Evolutionary conservation across 805 yeast genomes (phyloP), one percentile per base, ranked within the genome.

Genomic region (Monosporozyma servazzii): DNA sequence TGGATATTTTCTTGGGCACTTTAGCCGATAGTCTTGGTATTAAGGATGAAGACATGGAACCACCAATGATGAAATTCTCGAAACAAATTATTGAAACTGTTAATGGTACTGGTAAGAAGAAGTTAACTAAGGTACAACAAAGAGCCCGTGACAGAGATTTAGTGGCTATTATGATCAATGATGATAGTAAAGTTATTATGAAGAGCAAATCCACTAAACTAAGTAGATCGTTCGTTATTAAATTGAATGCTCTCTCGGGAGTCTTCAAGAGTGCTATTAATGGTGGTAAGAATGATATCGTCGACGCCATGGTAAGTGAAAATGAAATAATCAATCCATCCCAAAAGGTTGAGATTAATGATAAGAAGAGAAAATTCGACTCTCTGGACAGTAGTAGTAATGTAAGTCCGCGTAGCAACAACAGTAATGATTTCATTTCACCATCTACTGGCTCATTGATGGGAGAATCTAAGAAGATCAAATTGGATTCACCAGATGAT

Each of bases 401-500:
- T 30, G 37, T 25, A 7, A 44, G n/a, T 44, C 25, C 20, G 5
- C 27, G 18, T 44, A 13, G 18, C 11, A 44, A 30, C 15, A 44
- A 10, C 18, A 30, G 17, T 18, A 30, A 20, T 18, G 37, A 39
- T 47, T 3, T 37, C 3, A 25, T 31, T 18, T 57, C 65, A 3
- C 60, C 62, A 18, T 60, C 65, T 2, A 52, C 62, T 20, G 48
- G 40, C 3, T 58, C 61, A 13, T 48, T 63, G 46, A 66, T 66
- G 69, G 56, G 63, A 40, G 70, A 66, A 9, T 64, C 70, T 15
- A 66, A 66, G 53, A 63, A 58, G 41, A 53, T 66, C 15, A 66
- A 66, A 45, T 47, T 66, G 25, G 69, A 66, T 51, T 65, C 69
- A 11, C 70, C 70, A 3, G 70, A 64, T 46, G 69, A 66, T 50